Evolutionary conservation across 2,329 filamentous ascomycete genomes (phyloP).

Genomic region (Verticillium nonalfalfae): DNA sequence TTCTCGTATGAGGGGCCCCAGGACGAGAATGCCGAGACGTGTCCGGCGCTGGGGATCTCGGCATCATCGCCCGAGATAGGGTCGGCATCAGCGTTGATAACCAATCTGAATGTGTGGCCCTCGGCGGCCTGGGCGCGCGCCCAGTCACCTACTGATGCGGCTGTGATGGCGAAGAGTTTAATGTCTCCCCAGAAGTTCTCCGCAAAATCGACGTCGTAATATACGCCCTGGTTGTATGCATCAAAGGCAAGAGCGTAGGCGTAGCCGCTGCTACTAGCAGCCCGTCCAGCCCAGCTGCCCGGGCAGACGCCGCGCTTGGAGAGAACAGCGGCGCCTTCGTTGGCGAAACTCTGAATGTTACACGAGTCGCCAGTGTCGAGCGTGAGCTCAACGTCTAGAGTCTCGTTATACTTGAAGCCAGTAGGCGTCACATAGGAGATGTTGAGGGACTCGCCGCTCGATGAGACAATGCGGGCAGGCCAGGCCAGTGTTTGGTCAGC

Average conservation of each 20-base stretch:
- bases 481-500: slow-evolving; percentile 10
- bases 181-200: background rate
- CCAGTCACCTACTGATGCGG: slow-evolving; percentile 10
- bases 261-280: slow-evolving; percentile 4
- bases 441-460: slow-evolving; percentile 5
- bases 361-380: slow-evolving; percentile 11
- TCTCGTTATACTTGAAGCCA: slow-evolving; percentile 11
- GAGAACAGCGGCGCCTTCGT: slow-evolving; percentile 3
- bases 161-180: slow-evolving; percentile 9
- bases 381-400: slow-evolving; percentile 2
- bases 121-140: slow-evolving; percentile 3
- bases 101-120: slow-evolving; percentile 7
- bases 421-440: slow-evolving; percentile 10
- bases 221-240: slow-evolving; percentile 14
- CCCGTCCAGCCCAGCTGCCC: background rate
- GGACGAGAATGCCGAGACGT: slow-evolving; percentile 12
- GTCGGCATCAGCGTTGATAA: slow-evolving; percentile 7
- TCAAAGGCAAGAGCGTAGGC: slow-evolving; percentile 10
- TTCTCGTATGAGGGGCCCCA: slow-evolving; percentile 16
- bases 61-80: slow-evolving; percentile 1
- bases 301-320: slow-evolving; percentile 10
- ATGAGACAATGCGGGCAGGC: slow-evolving; percentile 10
- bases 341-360: slow-evolving; percentile 6
- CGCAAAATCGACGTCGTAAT: slow-evolving; percentile 5
- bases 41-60: slow-evolving; percentile 8